Evolutionary conservation across 352 stramenopile species (phyloP), one percentile per base, ranked within the genome.

Genomic region (Plasmopara viticola): DNA sequence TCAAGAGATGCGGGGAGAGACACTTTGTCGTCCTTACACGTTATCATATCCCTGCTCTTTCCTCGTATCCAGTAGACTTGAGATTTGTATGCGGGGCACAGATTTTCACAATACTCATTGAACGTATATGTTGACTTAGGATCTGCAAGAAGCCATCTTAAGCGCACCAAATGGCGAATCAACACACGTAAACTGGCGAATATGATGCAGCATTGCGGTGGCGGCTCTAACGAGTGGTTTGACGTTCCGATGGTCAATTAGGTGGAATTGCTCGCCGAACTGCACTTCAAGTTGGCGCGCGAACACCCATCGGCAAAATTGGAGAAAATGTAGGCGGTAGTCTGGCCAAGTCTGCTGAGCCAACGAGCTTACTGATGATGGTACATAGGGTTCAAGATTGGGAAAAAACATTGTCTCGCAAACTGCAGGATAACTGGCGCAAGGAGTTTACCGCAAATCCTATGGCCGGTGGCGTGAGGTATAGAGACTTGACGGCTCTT

Each of bases 201-300:
- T 29, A 35, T 40, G 6, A 38, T 17, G 0, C 14, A 13, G 13
- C 13, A 29, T 35, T 44, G 34, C 49, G 29, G 39, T 48, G 43
- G 18, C 5, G 20, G 17, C 38, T 51, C 38, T 57, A 55, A 66
- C 50, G 44, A 47, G 12, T 25, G n/a, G 30, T 20, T 29, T 45
- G 35, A 37, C 56, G 45, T 56, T 58, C 39, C 55, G 58, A 44
- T 64, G 44, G 33, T 50, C 20, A 12, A 28, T 29, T 54, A 92
- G 81, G 46, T 84, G 50, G 65, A 79, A 58, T 58, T 92, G 29
- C 56, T 92, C 46, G 81, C 81, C 10, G 81, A 92, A 66, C 39
- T 92, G 39, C 81, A 92, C 58, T 92, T 80, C 57, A 89, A 90
- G 67, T 65, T 92, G 40, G 68, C 76, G 14, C 72, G 81, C 14